Evolutionary conservation across 148 eudicot species (phyloP).

Genomic region (Vaccinium macrocarpon): DNA sequence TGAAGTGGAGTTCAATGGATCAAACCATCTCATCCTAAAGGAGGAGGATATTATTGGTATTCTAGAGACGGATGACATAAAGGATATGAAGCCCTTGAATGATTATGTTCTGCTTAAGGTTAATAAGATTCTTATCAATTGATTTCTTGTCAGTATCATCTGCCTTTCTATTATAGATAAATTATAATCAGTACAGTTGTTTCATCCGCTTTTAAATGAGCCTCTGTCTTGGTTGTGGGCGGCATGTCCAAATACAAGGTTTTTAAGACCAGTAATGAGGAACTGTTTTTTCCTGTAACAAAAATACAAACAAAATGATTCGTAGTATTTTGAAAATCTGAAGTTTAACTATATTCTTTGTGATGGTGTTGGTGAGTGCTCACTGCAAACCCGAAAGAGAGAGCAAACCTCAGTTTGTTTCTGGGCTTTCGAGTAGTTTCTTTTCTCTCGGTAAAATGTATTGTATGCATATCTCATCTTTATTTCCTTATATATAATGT

Average conservation of each 20-base stretch:
- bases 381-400: neutral
- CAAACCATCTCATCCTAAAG: conserved; percentile 65
- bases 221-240: conserved; percentile 1
- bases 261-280: neutral
- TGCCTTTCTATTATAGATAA: neutral
- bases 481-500: neutral
- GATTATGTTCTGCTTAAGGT: conserved; percentile 87
- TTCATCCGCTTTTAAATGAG: neutral
- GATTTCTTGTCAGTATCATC: neutral
- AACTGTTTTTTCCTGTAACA: neutral
- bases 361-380: conserved; percentile 2
- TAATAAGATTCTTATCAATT: neutral
- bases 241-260: neutral
- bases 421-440: neutral
- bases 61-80: conserved; percentile 81
- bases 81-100: conserved; percentile 80
- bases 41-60: conserved; percentile 91
- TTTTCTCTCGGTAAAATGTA: neutral
- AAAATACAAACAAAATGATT: neutral
- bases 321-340: neutral
- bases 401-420: neutral
- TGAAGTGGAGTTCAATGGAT: conserved; percentile 78
- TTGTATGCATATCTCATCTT: neutral
- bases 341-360: neutral
- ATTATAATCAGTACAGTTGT: neutral